Conservation (phyloP, 2,329 filamentous ascomycete genomes). For the Apiospora malaysiana region DNA sequence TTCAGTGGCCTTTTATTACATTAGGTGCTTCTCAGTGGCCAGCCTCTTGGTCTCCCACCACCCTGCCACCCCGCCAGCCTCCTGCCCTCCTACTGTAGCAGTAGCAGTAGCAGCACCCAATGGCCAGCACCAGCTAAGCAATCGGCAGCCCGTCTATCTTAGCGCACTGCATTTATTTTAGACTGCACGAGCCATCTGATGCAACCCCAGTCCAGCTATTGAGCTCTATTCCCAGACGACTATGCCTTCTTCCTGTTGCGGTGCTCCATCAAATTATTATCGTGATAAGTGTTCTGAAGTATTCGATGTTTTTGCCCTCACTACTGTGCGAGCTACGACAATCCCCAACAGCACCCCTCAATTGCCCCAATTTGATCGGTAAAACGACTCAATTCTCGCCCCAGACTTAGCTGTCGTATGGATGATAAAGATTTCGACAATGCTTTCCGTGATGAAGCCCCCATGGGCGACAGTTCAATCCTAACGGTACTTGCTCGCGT, state of each 20-base stretch:
- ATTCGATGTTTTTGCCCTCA: constrained; percentile 11
- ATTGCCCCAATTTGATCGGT: not conserved
- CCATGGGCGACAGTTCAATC: constrained; percentile 40
- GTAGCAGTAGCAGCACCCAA: no score
- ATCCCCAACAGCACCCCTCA: not conserved
- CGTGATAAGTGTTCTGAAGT: constrained; percentile 17
- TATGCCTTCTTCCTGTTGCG: constrained; percentile 12
- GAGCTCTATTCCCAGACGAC: constrained; percentile 7
- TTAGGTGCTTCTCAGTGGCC: no score
- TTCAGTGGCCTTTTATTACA: not conserved
- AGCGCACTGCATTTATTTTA: not conserved
- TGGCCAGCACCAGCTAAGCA: no score
- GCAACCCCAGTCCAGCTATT: constrained; percentile 10
- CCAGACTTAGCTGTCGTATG: constrained; percentile 37
- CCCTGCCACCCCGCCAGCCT: no score
- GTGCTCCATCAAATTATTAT: constrained; percentile 18
- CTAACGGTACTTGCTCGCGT: constrained; percentile 36
- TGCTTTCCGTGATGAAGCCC: constrained; percentile 43
- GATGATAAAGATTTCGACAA: constrained; percentile 41
- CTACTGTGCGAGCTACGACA: no score
- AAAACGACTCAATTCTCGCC: not conserved
- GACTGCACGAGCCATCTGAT: constrained; percentile 18
- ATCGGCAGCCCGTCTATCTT: not conserved
- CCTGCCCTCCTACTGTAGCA: no score
- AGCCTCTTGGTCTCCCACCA: no score